Evolutionary conservation across 2,329 filamentous ascomycete species (phyloP).

Genomic region (Delphinella strobiligena): DNA sequence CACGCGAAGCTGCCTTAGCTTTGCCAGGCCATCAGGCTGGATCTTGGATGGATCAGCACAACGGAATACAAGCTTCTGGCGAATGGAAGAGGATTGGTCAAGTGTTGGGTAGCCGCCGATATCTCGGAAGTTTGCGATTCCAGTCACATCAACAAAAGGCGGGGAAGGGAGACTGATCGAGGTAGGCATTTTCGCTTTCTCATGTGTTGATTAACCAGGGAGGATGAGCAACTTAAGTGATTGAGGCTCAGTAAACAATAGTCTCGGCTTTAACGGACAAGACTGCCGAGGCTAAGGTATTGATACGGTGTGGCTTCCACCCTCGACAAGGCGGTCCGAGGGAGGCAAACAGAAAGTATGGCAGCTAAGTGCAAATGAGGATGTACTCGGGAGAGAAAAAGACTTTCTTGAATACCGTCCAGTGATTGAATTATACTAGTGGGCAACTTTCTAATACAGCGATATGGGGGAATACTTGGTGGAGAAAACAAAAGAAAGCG

Average conservation of each 20-base stretch:
- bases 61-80: conserved; percentile 49
- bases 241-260: too few relatives aligned
- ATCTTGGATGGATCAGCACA: conserved; percentile 54
- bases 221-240: too few relatives aligned
- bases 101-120: conserved; percentile 43
- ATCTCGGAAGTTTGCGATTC: conserved; percentile 58
- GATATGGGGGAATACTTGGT: conserved; percentile 9
- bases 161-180: conserved; percentile 9
- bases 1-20: conserved; percentile 45
- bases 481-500: conserved; percentile 6
- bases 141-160: conserved; percentile 34
- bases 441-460: conserved; percentile 7
- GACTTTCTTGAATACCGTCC: background rate
- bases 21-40: conserved; percentile 40
- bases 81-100: conserved; percentile 30
- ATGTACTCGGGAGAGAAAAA: too few relatives aligned
- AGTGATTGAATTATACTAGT: conserved; percentile 8
- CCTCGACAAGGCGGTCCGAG: too few relatives aligned
- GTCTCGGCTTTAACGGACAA: too few relatives aligned
- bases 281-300: too few relatives aligned
- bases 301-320: too few relatives aligned
- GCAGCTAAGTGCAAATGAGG: too few relatives aligned
- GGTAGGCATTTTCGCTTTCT: background rate
- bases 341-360: too few relatives aligned
- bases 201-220: too few relatives aligned